Evolutionary conservation across 192 early-diverging fungal species (phyloP), one percentile per base, ranked within the genome.

Genomic region (Linnemannia zychae): DNA sequence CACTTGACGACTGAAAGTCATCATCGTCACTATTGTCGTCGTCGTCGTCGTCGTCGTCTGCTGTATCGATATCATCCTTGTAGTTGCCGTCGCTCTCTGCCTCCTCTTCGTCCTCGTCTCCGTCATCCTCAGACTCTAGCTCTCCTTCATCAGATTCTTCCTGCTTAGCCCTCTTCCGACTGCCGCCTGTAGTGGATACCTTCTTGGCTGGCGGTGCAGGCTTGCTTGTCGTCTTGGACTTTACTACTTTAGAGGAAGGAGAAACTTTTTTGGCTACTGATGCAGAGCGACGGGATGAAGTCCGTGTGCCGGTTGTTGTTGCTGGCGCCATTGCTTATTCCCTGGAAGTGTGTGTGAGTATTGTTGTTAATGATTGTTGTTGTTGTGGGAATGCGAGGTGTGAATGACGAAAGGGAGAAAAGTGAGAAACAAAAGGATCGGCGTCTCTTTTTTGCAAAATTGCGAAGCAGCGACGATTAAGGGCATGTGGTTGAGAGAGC

Each of bases 1-100:
- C 67, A 16, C 9, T 68, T 15, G 70, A 31, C 28, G 72, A 71
- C 37, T 67, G 37, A 65, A 82, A 82, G 20, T 72, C 75, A 36
- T 82, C 75, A 3, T 71, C 69, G 5, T 67, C 75, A 36, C 81
- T 82, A 2, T 82, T 67, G 28, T 68, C 71, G 0, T 78, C 70
- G 37, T 53, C 63, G 3, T 65, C 78, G 4, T 67, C 48, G 33
- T 78, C 40, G 15, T 79, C 69, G 15, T 69, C 38, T 9, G 0
- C 0, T 0, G 22, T n/a, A 28, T 2, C 16, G 0, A 18, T 20
- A 20, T 69, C 36, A n/a, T 12, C n/a, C 44, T 73, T 65, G 1
- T 68, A 60, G 4, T 67, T 44, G 13, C 69, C 47, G 33, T 68
- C 24, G 33, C 68, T 46, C 1, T 80, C 78, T 0, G 37, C 66